Conservation (phyloP, 305 asterid genomes). For the Ajuga reptans region DNA sequence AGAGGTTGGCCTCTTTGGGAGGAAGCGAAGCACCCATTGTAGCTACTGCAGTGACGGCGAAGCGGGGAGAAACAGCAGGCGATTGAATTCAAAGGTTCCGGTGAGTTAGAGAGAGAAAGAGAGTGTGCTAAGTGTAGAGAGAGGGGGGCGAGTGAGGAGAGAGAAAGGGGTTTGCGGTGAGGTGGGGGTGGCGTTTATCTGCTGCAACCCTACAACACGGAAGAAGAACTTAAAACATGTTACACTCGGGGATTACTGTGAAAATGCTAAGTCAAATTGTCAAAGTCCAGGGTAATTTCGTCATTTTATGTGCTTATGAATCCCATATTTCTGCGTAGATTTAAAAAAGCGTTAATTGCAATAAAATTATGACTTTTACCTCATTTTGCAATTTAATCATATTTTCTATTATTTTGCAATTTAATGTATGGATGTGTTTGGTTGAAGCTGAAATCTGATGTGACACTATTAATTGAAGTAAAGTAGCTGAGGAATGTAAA, state of each 20-base stretch:
- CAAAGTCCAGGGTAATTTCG: constrained; percentile 7
- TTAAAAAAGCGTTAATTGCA: too few relatives aligned
- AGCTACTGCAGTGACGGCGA: constrained; percentile 20
- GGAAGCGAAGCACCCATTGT: constrained; percentile 94
- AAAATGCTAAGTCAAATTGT: constrained; percentile 19
- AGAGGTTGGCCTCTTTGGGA: constrained; percentile 96
- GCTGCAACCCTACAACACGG: constrained; percentile 64
- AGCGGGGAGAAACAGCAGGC: constrained; percentile 5
- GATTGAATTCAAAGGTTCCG: constrained; percentile 21
- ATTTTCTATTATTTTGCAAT: too few relatives aligned
- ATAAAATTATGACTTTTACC: too few relatives aligned
- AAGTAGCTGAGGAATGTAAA: too few relatives aligned
- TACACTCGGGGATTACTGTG: background rate
- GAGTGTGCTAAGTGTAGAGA: constrained; percentile 3
- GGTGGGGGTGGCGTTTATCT: constrained; percentile 60
- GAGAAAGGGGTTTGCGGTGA: constrained; percentile 29
- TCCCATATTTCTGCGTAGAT: background rate
- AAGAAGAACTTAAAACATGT: background rate
- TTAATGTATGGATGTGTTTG: too few relatives aligned
- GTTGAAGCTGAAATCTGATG: too few relatives aligned
- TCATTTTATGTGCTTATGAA: background rate
- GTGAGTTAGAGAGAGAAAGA: constrained; percentile 21
- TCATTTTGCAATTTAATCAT: too few relatives aligned
- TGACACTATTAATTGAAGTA: too few relatives aligned
- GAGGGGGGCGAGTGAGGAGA: background rate